Base-by-base conservation (phyloP, 2,329 filamentous ascomycete species). In the Diaporthe capsici region DNA sequence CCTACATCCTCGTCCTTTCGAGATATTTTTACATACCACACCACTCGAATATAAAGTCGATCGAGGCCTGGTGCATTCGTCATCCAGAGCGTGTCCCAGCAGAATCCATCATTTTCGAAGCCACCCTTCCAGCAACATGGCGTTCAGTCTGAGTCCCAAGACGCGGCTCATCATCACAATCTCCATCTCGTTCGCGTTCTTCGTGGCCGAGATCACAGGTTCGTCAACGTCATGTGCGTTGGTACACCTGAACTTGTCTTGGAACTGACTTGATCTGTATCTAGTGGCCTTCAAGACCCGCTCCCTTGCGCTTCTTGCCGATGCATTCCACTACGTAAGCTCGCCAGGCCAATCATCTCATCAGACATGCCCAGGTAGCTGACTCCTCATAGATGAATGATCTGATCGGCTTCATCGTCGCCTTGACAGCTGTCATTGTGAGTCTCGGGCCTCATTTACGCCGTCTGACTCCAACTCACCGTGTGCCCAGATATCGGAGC, bases 311-410 rank as follows among this genome's bases (percentile, higher is more conserved):
- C 86, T 96, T 3, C 86, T 95, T 37, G 93, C 94, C 39, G 94
- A 96, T 86, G 93, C 94, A 1, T 95, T 95, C 79, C 94, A 95
- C 81, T 94, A 95, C 81, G 92, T 94, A 84, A 76, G 89, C 80
- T 53, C 51, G 37, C 31, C 34, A n/a, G 53, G 28, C 53, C 72
- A 13, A 39, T 28, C 25, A 53, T 47, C n/a, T 15, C 44, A 63
- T 60, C 17, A 28, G 5, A 22, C 67, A 60, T 47, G 42, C 0
- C 17, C 9, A n/a, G 17, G 17, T 47, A 31, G 42, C 20, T 74
- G 25, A 72, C 7, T 17, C 68, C 22, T 37, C 12, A 5, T 65
- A 94, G 92, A 82, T 95, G 76, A 94, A 93, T 79, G 93, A 95
- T 79, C 83, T 95, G 1, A 88, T 95, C 72, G 90, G 92, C 22